Percentiles rank a stretch among this genome's conserved stretches.
Conservation (phyloP, 2,329 filamentous ascomycete species). For the Cladosporium sp. region DNA sequence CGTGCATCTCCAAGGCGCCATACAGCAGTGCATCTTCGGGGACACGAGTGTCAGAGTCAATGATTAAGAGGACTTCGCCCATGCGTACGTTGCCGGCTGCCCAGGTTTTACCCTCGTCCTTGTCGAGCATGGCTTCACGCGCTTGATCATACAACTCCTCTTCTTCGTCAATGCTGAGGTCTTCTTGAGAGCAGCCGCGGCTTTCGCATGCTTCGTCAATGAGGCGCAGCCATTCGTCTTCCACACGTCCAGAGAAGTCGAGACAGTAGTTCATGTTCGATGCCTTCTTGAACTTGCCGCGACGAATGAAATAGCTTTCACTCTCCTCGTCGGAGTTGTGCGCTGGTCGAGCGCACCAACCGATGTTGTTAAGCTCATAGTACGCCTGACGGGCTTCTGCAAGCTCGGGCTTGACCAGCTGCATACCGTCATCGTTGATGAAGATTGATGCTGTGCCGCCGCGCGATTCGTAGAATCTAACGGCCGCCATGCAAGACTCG, state of each 20-base stretch:
- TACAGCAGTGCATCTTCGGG: constrained; percentile 68
- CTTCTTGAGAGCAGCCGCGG: constrained; percentile 14
- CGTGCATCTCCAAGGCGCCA: constrained; percentile 70
- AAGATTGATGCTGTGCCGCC: constrained; percentile 78
- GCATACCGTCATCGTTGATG: constrained; percentile 73
- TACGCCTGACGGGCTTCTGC: constrained; percentile 47
- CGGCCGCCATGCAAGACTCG: constrained; percentile 74
- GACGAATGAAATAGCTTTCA: constrained; percentile 46
- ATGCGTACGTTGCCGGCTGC: constrained; percentile 62
- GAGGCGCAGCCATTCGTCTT: constrained; percentile 16
- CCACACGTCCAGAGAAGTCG: constrained; percentile 18
- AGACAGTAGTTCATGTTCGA: constrained; percentile 21
- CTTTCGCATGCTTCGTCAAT: constrained; percentile 11
- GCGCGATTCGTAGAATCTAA: constrained; percentile 74
- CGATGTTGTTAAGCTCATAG: constrained; percentile 53
- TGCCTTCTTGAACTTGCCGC: constrained; percentile 68
- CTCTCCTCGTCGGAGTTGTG: constrained; percentile 48
- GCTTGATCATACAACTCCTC: constrained; percentile 19
- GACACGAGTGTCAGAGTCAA: constrained; percentile 70
- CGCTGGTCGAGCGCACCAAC: constrained; percentile 52
- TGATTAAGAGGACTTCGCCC: constrained; percentile 65
- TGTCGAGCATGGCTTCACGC: constrained; percentile 19
- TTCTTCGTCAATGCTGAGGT: constrained; percentile 16
- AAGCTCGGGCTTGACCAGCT: constrained; percentile 58
- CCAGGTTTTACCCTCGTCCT: constrained; percentile 52